Base-by-base conservation (phyloP, 1,284 basidiomycete species). In the Heterobasidion parviporum region DNA sequence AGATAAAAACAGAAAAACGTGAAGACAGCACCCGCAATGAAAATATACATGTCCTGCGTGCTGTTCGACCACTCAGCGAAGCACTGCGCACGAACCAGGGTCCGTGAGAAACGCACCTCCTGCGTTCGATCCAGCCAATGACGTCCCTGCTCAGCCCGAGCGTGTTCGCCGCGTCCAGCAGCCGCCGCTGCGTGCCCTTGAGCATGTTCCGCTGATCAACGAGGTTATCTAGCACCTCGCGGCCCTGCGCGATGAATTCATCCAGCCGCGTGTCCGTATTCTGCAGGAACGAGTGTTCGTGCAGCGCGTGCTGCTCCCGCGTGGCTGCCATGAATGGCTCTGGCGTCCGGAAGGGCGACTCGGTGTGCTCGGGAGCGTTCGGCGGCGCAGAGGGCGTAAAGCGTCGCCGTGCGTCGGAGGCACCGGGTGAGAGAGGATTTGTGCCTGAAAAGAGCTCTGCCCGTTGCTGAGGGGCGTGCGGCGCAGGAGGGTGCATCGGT, bases 1-100 rank as follows among this genome's bases (percentile, higher is more conserved):
- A 91, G 70, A 74, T 81, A 94, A 75, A 97, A 97, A 70, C 86
- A 92, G 69, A 94, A 78, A 68, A 97, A 87, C 3, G 93, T 96
- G 66, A 92, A 82, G n/a, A 87, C 70, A 1, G 86, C 87, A 8
- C 94, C 94, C 7, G 72, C 85, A 49, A 89, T 72, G 71, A 97
- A 94, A 62, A 97, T 94, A 63, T 92, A 94, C 75, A 87, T 92
- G 67, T 98, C 94, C 69, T 95, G 93, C 44, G 87, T 92, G 68
- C 92, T 94, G 66, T 16, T 34, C 53, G 49, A 3, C 16, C 4
- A 3, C 43, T 52, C 50, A 53, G 49, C 38, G 8, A 6, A 3
- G 53, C 9, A 15, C 51, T 41, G 41, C 50, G 20, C 26, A 16
- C 35, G 47, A 26, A 55, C 38, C n/a, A 35, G 35, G 47, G 18